Evolutionary conservation across 2,329 filamentous ascomycete genomes (phyloP).

Genomic region (Diaporthe ilicicola): DNA sequence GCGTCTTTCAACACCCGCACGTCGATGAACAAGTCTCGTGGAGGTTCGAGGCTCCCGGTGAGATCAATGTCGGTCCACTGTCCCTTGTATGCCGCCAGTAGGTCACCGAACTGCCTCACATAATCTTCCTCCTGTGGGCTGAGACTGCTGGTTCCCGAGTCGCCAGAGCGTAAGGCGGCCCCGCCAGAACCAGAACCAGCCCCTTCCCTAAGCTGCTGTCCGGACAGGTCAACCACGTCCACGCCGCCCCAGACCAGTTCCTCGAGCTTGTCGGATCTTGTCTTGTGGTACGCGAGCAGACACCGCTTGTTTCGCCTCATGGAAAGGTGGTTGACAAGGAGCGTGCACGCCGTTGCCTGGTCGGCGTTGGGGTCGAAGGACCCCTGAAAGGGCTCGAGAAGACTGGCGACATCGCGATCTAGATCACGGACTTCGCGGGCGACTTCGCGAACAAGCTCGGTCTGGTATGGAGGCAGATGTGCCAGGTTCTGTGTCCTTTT

Average conservation of each 20-base stretch:
- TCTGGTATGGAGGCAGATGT: conserved; percentile 90
- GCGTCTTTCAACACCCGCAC: conserved; percentile 96
- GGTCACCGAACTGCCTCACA: conserved; percentile 87
- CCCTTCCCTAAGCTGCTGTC: conserved; percentile 60
- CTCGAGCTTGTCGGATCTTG: conserved; percentile 89
- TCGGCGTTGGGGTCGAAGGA: conserved; percentile 86
- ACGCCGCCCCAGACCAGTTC: conserved; percentile 91
- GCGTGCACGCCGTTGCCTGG: conserved; percentile 83
- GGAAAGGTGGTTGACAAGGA: conserved; percentile 92
- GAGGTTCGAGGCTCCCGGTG: conserved; percentile 91
- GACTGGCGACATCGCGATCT: conserved; percentile 81
- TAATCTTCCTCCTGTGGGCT: conserved; percentile 98
- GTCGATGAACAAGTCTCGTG: conserved; percentile 96
- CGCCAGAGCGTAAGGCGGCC: conserved; percentile 48
- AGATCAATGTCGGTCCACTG: conserved; percentile 98
- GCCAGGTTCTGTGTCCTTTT: conserved; percentile 90
- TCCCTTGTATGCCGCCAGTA: conserved; percentile 95
- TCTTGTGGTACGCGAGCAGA: conserved; percentile 91
- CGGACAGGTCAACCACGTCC: conserved; percentile 78
- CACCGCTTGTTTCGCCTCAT: conserved; percentile 98
- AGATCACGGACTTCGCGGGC: conserved; percentile 93
- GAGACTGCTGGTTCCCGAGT: conserved; percentile 74
- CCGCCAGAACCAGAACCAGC: conserved; percentile 44
- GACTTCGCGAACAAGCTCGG: conserved; percentile 86
- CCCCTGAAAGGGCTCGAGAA: conserved; percentile 84